phyloP scores from a whole-genome alignment of 371 early-diverging fungal genomes.

The Rhizopus delemar region DNA sequence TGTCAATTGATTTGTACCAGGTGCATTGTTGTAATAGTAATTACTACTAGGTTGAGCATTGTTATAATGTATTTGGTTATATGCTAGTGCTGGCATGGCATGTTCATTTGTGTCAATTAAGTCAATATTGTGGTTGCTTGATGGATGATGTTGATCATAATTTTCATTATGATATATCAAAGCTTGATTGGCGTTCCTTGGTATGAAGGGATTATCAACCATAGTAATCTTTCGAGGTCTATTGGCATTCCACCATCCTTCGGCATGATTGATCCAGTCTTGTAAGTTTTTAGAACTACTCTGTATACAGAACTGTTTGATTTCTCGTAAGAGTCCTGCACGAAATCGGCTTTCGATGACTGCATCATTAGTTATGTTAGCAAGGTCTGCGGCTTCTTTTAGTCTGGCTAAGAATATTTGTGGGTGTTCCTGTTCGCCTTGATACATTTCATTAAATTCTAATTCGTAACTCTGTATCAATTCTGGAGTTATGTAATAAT shows the following conservation, averaged over 20 bases:
- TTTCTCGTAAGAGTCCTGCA: neutral
- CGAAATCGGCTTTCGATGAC: conserved; percentile 4
- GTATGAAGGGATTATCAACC: neutral
- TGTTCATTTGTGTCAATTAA: neutral
- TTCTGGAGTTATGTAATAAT: too few species aligned
- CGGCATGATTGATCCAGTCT: neutral
- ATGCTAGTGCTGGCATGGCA: too few species aligned
- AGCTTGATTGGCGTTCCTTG: neutral
- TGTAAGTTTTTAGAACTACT: neutral
- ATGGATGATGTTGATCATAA: neutral
- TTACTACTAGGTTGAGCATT: too few species aligned
- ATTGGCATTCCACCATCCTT: conserved; percentile 4
- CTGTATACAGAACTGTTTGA: neutral
- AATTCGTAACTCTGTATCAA: too few species aligned
- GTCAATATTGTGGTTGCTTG: neutral
- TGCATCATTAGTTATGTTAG: conserved; percentile 2
- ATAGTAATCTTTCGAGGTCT: neutral
- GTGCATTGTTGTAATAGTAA: too few species aligned
- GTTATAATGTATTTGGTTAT: too few species aligned
- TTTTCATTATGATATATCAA: neutral
- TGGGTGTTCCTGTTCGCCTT: neutral
- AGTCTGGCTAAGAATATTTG: conserved; percentile 1
- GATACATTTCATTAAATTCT: neutral
- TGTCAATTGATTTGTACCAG: too few species aligned
- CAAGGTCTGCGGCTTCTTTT: conserved; percentile 11